Evolutionary conservation across 2,329 filamentous ascomycete species (phyloP), one percentile per base, ranked within the genome.

Genomic region (Blumeria graminis): DNA sequence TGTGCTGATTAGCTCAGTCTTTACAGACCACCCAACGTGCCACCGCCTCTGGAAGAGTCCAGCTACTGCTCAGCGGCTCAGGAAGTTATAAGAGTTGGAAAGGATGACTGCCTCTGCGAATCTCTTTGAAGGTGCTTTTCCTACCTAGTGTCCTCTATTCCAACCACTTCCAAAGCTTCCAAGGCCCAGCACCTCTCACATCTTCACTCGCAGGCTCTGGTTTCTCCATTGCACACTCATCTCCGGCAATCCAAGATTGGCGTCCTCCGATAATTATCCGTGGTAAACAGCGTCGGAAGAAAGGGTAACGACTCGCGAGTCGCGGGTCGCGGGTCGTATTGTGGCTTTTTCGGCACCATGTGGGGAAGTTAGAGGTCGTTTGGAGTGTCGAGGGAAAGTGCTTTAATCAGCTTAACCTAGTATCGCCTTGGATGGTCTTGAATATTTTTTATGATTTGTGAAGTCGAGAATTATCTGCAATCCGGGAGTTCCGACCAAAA

Each of bases 231-330:
- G 38, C 38, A 41, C 3, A 6, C n/a, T 41, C n/a, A 41, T 41
- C n/a, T 16, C 11, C 11, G n/a, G 38, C n/a, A 41, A 41, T 11
- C n/a, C 38, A 41, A 6, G 38, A 52, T 52, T 39, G 22, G 22
- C 39, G 34, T 60, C 58, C 51, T 53, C 59, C 38, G 38, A 41
- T 16, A 16, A 41, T 41, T 41, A 13, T 16, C 38, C 38, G 6
- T 6, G 3, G 38, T 3, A 13, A 41, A 41, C 11, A 41, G 38
- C n/a, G 38, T 41, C 6, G 38, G 3, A 41, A 41, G 38, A 41
- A 41, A 16, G 38, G n/a, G n/a, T n/a, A n/a, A n/a, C n/a, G n/a
- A n/a, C n/a, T n/a, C n/a, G n/a, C n/a, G n/a, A n/a, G n/a, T n/a
- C n/a, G n/a, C n/a, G n/a, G n/a, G n/a, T 41, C 11, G 38, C 38